A percentile compares a stretch with the other conserved stretches of the same genome.
These are phyloP conservation scores for Sporothrix luriei DNA, from an alignment of 2,329 filamentous ascomycete species.

Conservation along the genomic window DNA sequence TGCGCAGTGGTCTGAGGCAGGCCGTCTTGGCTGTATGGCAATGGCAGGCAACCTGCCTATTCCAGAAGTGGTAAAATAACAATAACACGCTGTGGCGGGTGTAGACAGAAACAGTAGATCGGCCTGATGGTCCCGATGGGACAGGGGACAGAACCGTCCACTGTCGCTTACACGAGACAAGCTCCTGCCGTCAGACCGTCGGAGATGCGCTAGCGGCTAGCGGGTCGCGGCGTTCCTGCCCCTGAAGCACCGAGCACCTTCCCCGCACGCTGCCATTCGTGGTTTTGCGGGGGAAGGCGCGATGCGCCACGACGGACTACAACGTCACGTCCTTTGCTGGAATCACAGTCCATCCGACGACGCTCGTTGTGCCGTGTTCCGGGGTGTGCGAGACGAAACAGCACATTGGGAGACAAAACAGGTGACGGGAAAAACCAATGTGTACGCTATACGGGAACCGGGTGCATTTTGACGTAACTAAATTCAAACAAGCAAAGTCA, in stretches of 20 bases:
- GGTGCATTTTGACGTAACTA: neutral
- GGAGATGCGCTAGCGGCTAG: neutral
- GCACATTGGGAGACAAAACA: neutral
- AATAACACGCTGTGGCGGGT: neutral
- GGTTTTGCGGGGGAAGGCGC: conserved; percentile 3
- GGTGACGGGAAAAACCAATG: neutral
- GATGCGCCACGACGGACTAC: neutral
- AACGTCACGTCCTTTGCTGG: neutral
- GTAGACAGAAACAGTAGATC: neutral
- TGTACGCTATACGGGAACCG: too few relatives aligned
- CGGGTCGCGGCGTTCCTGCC: neutral
- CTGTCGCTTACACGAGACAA: conserved; percentile 12
- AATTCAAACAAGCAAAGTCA: neutral
- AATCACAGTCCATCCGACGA: neutral
- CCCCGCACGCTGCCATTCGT: conserved; percentile 2
- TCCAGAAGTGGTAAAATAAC: neutral
- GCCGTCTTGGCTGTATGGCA: too few relatives aligned
- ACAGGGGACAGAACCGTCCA: too few relatives aligned
- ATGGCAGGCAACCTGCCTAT: neutral
- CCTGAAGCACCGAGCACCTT: neutral
- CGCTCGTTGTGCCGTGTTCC: neutral
- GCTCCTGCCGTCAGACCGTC: neutral
- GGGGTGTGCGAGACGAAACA: neutral
- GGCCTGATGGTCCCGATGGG: conserved; percentile 24
- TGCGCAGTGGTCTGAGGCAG: neutral